These are phyloP conservation scores for Teratosphaeriaceae sp. DNA, from an alignment of 2,329 filamentous ascomycete species.

Conservation along the genomic window DNA sequence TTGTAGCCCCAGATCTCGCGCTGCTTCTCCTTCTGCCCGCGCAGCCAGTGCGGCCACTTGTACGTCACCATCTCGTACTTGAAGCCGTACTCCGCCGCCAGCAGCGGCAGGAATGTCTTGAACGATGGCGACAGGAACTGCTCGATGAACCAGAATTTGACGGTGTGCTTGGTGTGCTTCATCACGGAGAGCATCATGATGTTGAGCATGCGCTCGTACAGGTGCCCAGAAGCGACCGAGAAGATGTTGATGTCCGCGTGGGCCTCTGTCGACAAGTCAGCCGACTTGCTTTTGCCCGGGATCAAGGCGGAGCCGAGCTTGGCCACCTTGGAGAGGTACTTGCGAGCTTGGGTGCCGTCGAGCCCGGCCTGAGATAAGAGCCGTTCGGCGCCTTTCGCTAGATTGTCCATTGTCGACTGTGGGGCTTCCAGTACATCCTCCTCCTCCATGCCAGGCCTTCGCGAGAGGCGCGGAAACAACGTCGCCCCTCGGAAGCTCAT, in stretches of 20 bases:
- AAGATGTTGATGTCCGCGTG: conserved; percentile 99
- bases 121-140: conserved; percentile 97
- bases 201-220: conserved; percentile 98
- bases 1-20: conserved; percentile 99
- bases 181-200: conserved; percentile 99
- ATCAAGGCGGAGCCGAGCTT: conserved; percentile 31
- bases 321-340: conserved; percentile 43
- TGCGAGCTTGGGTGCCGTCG: conserved; percentile 36
- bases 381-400: conserved; percentile 68
- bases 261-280: conserved; percentile 23
- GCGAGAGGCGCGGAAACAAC: conserved; percentile 78
- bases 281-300: conserved; percentile 17
- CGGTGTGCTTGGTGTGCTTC: conserved; percentile 89
- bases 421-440: conserved; percentile 69
- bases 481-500: conserved; percentile 93
- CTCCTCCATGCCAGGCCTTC: conserved; percentile 74
- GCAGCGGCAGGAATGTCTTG: conserved; percentile 77
- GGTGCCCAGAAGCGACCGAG: conserved; percentile 91
- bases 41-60: conserved; percentile 99
- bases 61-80: conserved; percentile 98
- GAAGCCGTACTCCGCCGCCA: conserved; percentile 85
- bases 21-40: conserved; percentile 91
- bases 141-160: conserved; percentile 99
- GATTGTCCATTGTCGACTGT: conserved; percentile 53
- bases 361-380: conserved; percentile 59